Evolutionary conservation across 306 rosid species (phyloP), one percentile per base, ranked within the genome.

Genomic region (Hippophae rhamnoides): DNA sequence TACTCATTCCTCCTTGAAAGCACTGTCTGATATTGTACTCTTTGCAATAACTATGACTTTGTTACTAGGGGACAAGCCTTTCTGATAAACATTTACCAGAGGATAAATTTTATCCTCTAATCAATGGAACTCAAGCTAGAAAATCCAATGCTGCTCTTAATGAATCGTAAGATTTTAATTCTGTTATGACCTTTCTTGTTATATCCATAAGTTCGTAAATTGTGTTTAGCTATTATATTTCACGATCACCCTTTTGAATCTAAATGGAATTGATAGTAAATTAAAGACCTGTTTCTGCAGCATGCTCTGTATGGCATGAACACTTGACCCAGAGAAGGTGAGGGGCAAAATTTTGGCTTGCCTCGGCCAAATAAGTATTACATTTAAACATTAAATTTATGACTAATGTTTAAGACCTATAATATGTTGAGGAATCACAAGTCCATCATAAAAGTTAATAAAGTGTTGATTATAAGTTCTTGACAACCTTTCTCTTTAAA

Each of bases 321-420:
- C 81, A 0, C 67, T 89, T 65, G 88, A 89, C 43, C 83, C 84
- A 0, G 0, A 58, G 54, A 89, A 83, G 76, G 85, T 14, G 44
- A 72, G 46, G 55, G 94, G 96, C 1, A 69, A 75, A 41, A 85
- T 89, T 56, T 26, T 89, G 82, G 94, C 59, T 25, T 89, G 96
- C 54, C 63, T 71, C 13, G 74, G 86, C 53, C n/a, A n/a, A 27
- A 2, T 27, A 27, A 27, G 38, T 27, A 27, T 27, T 27, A 2
- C 0, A 27, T 27, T 27, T 27, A 27, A 27, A 27, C 38, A 27
- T 27, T 27, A 27, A 27, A 27, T 27, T 27, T 27, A 27, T 27
- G 38, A 27, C 38, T 27, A 27, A 27, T 2, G 2, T 27, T 18
- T 18, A 18, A 3, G 38, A 27, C 38, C 38, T 27, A 27, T 27